These are phyloP conservation scores for Artemisia argyi DNA, from an alignment of 129 eudicot species.

Conservation along the genomic window DNA sequence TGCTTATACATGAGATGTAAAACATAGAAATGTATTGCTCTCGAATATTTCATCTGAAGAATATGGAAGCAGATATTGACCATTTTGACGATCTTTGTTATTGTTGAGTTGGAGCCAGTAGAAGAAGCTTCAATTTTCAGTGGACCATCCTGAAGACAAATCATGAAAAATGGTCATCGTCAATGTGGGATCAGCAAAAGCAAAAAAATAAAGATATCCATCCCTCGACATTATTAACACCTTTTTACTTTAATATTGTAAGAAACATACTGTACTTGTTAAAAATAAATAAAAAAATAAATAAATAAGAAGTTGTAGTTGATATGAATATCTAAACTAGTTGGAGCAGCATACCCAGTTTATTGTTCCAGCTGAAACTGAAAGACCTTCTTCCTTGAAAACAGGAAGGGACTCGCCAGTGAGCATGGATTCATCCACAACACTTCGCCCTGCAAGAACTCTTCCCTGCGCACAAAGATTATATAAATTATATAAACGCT, in stretches of 20 bases:
- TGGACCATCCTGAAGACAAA: constrained; percentile 82
- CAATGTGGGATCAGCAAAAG: background rate
- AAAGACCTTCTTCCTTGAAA: constrained; percentile 76
- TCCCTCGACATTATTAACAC: background rate
- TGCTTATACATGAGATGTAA: constrained; percentile 7
- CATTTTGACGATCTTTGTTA: constrained; percentile 84
- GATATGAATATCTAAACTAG: too few species aligned
- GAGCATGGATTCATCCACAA: constrained; percentile 97
- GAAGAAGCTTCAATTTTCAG: constrained; percentile 86
- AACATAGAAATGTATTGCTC: background rate
- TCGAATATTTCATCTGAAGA: constrained; percentile 1
- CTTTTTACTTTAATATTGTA: constrained; percentile 1
- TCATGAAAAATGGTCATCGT: constrained; percentile 6
- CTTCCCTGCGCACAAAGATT: constrained; percentile 57
- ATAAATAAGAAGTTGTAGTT: background rate
- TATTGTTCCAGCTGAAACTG: constrained; percentile 87
- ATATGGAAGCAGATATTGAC: constrained; percentile 33
- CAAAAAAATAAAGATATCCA: background rate
- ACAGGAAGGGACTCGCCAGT: constrained; percentile 96
- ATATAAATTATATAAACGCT: background rate
- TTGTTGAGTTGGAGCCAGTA: constrained; percentile 90
- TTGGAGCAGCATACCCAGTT: constrained; percentile 68
- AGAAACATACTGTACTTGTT: background rate
- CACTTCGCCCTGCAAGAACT: constrained; percentile 93
- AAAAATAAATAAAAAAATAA: too few species aligned